Evolutionary conservation across 1,284 basidiomycete genomes (phyloP).

Genomic region (Microbotryum intermedium): DNA sequence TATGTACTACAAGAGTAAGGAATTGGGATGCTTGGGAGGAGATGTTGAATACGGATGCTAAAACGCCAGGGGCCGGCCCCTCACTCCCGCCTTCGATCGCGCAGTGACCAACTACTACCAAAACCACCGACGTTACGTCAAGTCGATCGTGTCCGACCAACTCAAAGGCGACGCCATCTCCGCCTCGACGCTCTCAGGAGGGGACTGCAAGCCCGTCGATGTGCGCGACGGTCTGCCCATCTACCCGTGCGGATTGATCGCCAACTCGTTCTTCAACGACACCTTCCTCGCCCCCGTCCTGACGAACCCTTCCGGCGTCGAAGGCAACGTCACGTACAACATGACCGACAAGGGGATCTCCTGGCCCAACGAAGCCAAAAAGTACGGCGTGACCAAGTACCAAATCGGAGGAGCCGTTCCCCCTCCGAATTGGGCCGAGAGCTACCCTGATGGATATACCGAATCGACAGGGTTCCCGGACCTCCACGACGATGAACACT

Average conservation of each 20-base stretch:
- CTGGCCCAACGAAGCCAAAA: slow-evolving; percentile 87
- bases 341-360: slow-evolving; percentile 79
- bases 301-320: slow-evolving; percentile 47
- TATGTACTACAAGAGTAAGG: slow-evolving; percentile 92
- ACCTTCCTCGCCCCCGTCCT: slow-evolving; percentile 62
- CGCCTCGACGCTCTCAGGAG: slow-evolving; percentile 51
- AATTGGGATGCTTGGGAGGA: no score
- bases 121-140: slow-evolving; percentile 96
- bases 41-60: no score
- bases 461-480: slow-evolving; percentile 59
- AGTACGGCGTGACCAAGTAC: slow-evolving; percentile 52
- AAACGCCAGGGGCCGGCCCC: no score
- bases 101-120: slow-evolving; percentile 58
- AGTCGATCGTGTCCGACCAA: slow-evolving; percentile 78
- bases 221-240: slow-evolving; percentile 50
- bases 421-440: slow-evolving; percentile 78
- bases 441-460: slow-evolving; percentile 69
- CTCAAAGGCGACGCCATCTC: slow-evolving; percentile 64
- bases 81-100: no score
- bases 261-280: slow-evolving; percentile 97
- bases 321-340: slow-evolving; percentile 50
- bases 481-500: slow-evolving; percentile 74
- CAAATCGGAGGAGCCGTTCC: slow-evolving; percentile 60
- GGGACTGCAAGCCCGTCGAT: slow-evolving; percentile 85
- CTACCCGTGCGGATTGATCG: slow-evolving; percentile 95